These are phyloP conservation scores for Aspergillus versicolor DNA, from an alignment of 2,329 filamentous ascomycete species.

Conservation along the genomic window DNA sequence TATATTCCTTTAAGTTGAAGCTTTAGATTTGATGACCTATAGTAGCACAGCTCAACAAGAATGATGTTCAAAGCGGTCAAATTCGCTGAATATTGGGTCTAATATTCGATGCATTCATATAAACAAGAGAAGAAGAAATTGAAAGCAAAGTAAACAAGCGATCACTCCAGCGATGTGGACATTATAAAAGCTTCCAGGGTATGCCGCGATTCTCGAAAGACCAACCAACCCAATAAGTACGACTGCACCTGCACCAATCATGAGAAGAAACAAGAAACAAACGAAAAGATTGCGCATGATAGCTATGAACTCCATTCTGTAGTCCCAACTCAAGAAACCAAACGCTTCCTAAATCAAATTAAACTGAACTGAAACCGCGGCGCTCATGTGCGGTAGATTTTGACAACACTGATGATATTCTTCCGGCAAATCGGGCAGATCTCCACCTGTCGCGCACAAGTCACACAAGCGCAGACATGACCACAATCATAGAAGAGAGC, in stretches of 20 bases:
- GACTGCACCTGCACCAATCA: background rate
- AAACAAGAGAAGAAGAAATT: background rate
- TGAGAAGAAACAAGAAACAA: background rate
- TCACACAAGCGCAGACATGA: conserved; percentile 60
- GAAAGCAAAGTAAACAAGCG: background rate
- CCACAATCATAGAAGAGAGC: conserved; percentile 64
- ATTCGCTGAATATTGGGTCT: background rate
- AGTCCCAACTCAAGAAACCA: background rate
- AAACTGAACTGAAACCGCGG: background rate
- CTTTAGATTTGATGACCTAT: too few relatives aligned
- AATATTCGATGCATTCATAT: background rate
- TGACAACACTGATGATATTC: conserved; percentile 57
- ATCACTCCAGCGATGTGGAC: background rate
- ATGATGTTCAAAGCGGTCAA: background rate
- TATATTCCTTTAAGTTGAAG: conserved; percentile 8
- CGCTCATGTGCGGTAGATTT: conserved; percentile 49
- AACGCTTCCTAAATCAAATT: background rate
- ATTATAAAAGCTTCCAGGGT: conserved; percentile 16
- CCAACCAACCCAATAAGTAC: background rate
- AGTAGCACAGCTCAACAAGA: background rate
- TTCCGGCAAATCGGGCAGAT: conserved; percentile 62
- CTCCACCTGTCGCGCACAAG: conserved; percentile 60
- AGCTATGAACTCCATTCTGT: background rate
- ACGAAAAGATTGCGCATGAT: background rate
- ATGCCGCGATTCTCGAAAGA: conserved; percentile 19